Evolutionary conservation across 208 protist species (phyloP).

Genomic region (Leishmania major): DNA sequence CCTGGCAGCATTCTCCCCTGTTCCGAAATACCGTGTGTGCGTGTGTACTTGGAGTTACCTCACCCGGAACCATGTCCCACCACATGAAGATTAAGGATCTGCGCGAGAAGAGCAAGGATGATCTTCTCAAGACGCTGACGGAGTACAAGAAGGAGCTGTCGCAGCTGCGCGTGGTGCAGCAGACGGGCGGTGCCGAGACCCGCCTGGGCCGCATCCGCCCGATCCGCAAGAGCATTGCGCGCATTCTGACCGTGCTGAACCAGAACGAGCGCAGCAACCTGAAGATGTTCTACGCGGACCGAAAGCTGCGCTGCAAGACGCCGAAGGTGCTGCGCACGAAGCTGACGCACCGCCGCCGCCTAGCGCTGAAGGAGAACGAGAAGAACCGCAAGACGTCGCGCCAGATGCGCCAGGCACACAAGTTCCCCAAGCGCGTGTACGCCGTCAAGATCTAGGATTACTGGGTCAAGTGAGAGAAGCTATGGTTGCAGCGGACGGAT

Average conservation of each 20-base stretch:
- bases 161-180: slow-evolving; percentile 96
- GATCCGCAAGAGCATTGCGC: slow-evolving; percentile 97
- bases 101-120: slow-evolving; percentile 95
- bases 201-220: slow-evolving; percentile 96
- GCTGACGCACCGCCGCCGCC: slow-evolving; percentile 88
- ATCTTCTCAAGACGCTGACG: slow-evolving; percentile 96
- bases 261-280: slow-evolving; percentile 94
- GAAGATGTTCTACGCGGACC: slow-evolving; percentile 93
- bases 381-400: slow-evolving; percentile 90
- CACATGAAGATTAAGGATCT: slow-evolving; percentile 91
- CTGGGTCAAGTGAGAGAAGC: neutral
- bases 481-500: neutral
- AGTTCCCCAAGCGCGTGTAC: slow-evolving; percentile 88
- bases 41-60: neutral
- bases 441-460: slow-evolving; percentile 84
- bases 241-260: slow-evolving; percentile 97
- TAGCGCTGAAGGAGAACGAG: slow-evolving; percentile 88
- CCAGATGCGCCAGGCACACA: slow-evolving; percentile 74
- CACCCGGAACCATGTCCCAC: slow-evolving; percentile 69
- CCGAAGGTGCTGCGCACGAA: slow-evolving; percentile 85
- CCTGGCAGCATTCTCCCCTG: neutral
- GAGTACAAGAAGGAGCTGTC: slow-evolving; percentile 98
- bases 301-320: slow-evolving; percentile 83
- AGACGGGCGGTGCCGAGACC: slow-evolving; percentile 87
- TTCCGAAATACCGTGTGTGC: neutral